A percentile compares a stretch with the other conserved stretches of the same genome.
Conservation (phyloP, 306 rosid species). For the Quercus mongolica region DNA sequence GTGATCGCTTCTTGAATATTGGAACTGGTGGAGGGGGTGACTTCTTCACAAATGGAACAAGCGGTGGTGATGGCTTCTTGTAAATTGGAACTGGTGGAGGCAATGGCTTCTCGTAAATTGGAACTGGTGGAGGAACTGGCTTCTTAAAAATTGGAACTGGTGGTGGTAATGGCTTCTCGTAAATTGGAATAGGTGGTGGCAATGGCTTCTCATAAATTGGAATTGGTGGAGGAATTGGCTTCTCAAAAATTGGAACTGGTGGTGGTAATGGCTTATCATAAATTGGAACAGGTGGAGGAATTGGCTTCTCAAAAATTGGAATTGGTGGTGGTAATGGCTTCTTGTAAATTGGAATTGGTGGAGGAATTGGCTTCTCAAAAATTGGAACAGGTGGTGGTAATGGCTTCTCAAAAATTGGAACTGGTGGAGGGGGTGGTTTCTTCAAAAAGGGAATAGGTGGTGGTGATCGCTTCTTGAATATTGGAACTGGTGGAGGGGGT, state of each 20-base stretch:
- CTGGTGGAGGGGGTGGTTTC: background rate
- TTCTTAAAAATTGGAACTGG: no score
- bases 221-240: background rate
- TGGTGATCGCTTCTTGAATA: slow-evolving; percentile 6
- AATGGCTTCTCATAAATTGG: background rate
- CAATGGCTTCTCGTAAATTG: background rate
- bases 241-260: background rate
- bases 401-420: background rate
- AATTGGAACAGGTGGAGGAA: slow-evolving; percentile 2
- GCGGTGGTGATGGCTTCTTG: background rate
- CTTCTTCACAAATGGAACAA: background rate
- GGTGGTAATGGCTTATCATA: slow-evolving; percentile 16
- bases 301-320: slow-evolving; percentile 3
- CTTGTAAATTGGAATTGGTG: no score
- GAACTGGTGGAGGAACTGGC: background rate
- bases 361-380: no score
- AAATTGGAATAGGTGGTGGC: background rate
- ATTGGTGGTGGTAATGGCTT: background rate
- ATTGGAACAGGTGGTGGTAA: background rate
- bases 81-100: background rate
- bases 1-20: slow-evolving; percentile 2
- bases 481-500: background rate
- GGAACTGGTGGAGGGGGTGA: background rate
- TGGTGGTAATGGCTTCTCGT: background rate
- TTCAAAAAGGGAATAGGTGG: background rate